phyloP scores from a whole-genome alignment of 345 rosid genomes.

The Brassica juncea region DNA sequence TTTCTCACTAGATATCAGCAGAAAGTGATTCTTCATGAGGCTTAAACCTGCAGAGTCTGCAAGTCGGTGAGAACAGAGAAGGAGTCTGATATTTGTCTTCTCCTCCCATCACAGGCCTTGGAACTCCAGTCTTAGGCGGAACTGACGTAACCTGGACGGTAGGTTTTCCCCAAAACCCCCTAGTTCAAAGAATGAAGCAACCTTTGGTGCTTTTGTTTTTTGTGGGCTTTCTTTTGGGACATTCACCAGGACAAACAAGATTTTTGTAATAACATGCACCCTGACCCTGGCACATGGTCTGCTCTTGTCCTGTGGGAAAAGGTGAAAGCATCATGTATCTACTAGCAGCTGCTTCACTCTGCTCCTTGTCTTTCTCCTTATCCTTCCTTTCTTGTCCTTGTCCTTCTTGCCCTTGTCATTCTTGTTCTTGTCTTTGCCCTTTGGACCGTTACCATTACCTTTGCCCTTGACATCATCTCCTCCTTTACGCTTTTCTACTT shows the following conservation, averaged over 20 bases:
- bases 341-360: conserved; percentile 39
- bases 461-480: conserved; percentile 8
- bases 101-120: conserved; percentile 79
- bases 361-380: conserved; percentile 31
- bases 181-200: conserved; percentile 42
- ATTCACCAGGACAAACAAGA: conserved; percentile 66
- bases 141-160: conserved; percentile 59
- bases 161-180: conserved; percentile 74
- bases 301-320: conserved; percentile 49
- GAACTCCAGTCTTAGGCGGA: conserved; percentile 62
- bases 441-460: conserved; percentile 6
- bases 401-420: conserved; percentile 26
- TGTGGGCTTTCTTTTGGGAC: conserved; percentile 63
- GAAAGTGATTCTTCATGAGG: no score
- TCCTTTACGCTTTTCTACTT: conserved; percentile 3
- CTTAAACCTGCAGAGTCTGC: conserved; percentile 55
- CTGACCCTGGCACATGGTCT: conserved; percentile 43
- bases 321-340: conserved; percentile 41
- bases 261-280: conserved; percentile 46
- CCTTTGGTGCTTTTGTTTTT: conserved; percentile 63
- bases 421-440: conserved; percentile 13
- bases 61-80: conserved; percentile 50
- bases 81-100: conserved; percentile 63
- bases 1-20: no score
- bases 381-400: conserved; percentile 32